Evolutionary conservation across 1,284 basidiomycete species (phyloP), one percentile per base, ranked within the genome.

Genomic region (Caloboletus firmus): DNA sequence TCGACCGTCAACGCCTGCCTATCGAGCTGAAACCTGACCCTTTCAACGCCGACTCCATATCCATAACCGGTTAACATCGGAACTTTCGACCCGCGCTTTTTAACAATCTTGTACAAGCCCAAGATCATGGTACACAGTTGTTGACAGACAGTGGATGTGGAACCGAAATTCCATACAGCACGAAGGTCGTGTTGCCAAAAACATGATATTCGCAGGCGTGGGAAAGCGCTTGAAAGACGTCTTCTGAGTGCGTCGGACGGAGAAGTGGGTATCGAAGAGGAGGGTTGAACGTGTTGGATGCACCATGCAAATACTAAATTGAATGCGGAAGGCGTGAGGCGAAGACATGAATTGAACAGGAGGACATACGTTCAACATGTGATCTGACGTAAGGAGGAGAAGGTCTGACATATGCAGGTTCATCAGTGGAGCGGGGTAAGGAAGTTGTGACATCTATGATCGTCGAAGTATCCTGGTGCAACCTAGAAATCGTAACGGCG

Each of bases 141-240:
- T 61, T 90, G 87, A 56, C 73, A 78, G 31, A 86, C 62, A 49
- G 76, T 77, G 39, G 78, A 74, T 10, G 78, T 76, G 0, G 84
- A 82, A 9, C 83, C 84, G 47, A 93, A 82, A 40, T 84, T 89
- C 92, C 93, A 96, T 13, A 93, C 74, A 0, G 93, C 85, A 58
- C 89, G 88, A n/a, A 98, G 83, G 72, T 97, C 91, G 75, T 98
- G 96, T 63, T 95, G 91, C 92, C 93, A 98, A 70, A 96, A 96
- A 64, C 91, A 93, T 1, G 92, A 95, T 54, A 97, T 83, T 22
- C 90, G 84, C 24, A 94, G 72, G 56, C 76, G 73, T n/a, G 67
- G 69, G 51, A 62, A 44, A 41, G 20, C 56, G 28, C 51, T 55
- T 5, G 67, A 70, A 41, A 72, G 58, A n/a, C 57, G 70, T 67